Conservation (phyloP, 2,329 filamentous ascomycete species). For the Ceratocystiopsis brevicomis region DNA sequence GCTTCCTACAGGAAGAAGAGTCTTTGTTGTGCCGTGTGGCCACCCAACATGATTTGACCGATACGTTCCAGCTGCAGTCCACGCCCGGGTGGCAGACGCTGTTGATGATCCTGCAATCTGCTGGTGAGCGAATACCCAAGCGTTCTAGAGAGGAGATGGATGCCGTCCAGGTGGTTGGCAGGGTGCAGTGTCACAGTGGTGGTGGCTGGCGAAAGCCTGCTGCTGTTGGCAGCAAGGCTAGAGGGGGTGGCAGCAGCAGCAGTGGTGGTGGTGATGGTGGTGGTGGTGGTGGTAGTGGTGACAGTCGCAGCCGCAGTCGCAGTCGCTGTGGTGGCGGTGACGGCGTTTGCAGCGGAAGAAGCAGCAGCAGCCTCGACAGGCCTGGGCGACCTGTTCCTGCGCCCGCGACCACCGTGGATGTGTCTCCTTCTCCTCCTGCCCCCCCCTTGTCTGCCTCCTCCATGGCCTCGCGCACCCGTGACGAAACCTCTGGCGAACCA, state of each 20-base stretch:
- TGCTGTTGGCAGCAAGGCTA: no score
- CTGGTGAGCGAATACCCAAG: constrained; percentile 89
- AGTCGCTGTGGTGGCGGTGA: neutral
- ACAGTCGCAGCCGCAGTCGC: no score
- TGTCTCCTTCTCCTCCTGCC: constrained; percentile 10
- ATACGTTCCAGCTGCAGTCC: constrained; percentile 66
- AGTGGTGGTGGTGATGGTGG: neutral
- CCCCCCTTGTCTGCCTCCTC: constrained; percentile 1
- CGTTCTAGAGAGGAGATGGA: constrained; percentile 25
- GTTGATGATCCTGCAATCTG: constrained; percentile 82
- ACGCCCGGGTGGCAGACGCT: constrained; percentile 88
- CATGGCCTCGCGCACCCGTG: constrained; percentile 6
- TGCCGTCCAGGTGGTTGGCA: constrained; percentile 1
- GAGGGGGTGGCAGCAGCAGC: neutral
- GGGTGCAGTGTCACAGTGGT: neutral
- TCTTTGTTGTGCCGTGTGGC: constrained; percentile 70
- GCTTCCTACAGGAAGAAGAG: constrained; percentile 57
- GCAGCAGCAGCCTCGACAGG: neutral
- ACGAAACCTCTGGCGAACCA: constrained; percentile 26
- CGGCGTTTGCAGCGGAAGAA: no score
- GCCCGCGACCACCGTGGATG: neutral
- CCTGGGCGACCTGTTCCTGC: constrained; percentile 1
- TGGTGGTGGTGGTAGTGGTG: neutral
- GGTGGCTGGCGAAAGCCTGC: no score
- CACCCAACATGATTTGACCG: constrained; percentile 58